Percentiles rank a stretch among this genome's conserved stretches.
phyloP scores from a whole-genome alignment of 352 stramenopile species.

The Saprolegnia parasitica region DNA sequence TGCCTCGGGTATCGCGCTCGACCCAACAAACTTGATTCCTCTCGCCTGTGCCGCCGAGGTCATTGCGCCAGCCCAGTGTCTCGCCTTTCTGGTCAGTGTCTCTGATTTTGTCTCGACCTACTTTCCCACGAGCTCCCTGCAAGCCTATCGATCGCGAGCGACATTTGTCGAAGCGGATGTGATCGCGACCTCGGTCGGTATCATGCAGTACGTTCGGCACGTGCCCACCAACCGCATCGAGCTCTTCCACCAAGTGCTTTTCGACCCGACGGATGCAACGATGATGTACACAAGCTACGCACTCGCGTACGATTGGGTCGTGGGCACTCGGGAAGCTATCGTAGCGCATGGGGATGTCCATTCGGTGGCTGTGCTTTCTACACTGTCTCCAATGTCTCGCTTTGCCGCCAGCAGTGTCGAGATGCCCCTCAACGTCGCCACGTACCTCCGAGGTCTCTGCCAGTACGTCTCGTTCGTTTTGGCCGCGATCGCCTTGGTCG shows the following conservation, averaged over 20 bases:
- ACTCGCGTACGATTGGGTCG: background rate
- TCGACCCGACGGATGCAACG: background rate
- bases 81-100: background rate
- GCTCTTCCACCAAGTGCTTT: background rate
- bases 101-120: background rate
- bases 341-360: background rate
- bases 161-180: background rate
- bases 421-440: slow-evolving; percentile 5
- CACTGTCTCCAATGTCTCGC: background rate
- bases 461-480: slow-evolving; percentile 5
- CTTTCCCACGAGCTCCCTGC: background rate
- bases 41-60: background rate
- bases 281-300: background rate
- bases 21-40: background rate
- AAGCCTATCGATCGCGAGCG: background rate
- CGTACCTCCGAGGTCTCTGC: background rate
- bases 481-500: background rate
- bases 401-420: background rate
- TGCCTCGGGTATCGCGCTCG: background rate
- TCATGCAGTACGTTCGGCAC: background rate
- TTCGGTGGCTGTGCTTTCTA: background rate
- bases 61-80: too few species aligned
- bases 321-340: slow-evolving; percentile 10
- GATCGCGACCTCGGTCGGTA: background rate
- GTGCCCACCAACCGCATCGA: background rate